Base-by-base conservation (phyloP, 345 rosid species). In the Zanthoxylum bungeanum region DNA sequence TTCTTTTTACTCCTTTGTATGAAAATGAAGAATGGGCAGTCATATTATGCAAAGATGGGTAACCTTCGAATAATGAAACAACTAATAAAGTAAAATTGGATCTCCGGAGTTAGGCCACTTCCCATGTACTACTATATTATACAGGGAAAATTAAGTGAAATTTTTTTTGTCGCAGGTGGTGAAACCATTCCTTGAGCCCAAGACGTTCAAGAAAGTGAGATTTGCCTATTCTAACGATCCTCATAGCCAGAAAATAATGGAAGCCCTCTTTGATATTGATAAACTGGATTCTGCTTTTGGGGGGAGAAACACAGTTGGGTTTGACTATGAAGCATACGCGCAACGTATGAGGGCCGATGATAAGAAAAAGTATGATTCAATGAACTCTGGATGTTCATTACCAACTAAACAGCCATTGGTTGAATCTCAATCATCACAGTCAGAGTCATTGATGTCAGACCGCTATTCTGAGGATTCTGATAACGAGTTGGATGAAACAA, bases 121-220 rank as follows among this genome's bases (percentile, higher is more conserved):
- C 22, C n/a, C 3, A 24, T 71, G 27, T 36, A 34, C 46, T n/a
- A n/a, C n/a, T n/a, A n/a, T n/a, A n/a, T n/a, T n/a, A n/a, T n/a
- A n/a, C n/a, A n/a, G n/a, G n/a, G n/a, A n/a, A 59, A 65, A 61
- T 19, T 55, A 68, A 27, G 31, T 46, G 9, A 27, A 46, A 62
- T 24, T 49, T 44, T 4, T 25, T 64, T 72, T 73, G 19, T 47
- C 42, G 75, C 81, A 87, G 97, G 75, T 86, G 75, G 88, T 85
- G 76, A 91, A 83, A 70, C 92, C 97, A 30, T 89, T 87, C 71
- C 71, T 91, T 5, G 93, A 91, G 76, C 76, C 85, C 34, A 87
- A 87, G 81, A 91, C 93, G 2, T 64, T 76, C 80, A 87, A 76
- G 77, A 87, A 88, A 78, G 85, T 84, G 81, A 87, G 50, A 36